Base-by-base conservation (phyloP, 331 rosid genomes). In the Erythrophleum ivorense region DNA sequence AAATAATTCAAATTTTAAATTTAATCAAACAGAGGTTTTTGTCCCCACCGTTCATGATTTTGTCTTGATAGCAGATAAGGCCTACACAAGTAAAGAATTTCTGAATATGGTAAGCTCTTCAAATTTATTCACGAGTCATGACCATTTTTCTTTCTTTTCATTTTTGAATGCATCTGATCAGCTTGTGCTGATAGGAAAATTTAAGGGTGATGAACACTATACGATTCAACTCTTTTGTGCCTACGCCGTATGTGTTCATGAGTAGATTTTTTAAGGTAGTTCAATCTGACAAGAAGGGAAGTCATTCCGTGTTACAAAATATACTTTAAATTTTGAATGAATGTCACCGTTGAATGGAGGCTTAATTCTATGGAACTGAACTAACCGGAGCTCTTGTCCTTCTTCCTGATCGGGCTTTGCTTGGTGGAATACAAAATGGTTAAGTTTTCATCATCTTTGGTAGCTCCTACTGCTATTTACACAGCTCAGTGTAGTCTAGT, bases 21-120 rank as follows among this genome's bases (percentile, higher is more conserved):
- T n/a, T n/a, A n/a, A n/a, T n/a, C n/a, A n/a, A n/a, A n/a, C n/a
- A n/a, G n/a, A n/a, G n/a, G n/a, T n/a, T n/a, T n/a, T n/a, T n/a
- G 91, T 93, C 81, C 96, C 94, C 29, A 73, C 88, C 3, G 89
- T 93, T 48, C 94, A 93, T 63, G 97, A 93, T 83, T 88, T 93
- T 81, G 86, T 93, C 85, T 82, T 89, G 71, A 88, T 93, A 80
- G 88, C 97, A 18, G 94, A 93, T 50, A 88, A 90, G 80, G 96
- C 96, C 3, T 93, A 91, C 71, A 84, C 84, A 67, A 77, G 94
- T 73, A 19, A 82, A 62, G 92, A 93, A 76, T 87, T 93, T 53
- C 84, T 93, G 13, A 88, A 85, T 14, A 91, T 91, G 97, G 92
- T 86, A 58, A 38, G 72, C 7, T 49, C 11, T 10, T 49, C 14